Base-by-base conservation (phyloP, 768 basidiomycete genomes). In the Lactifluus hygrophoroides region DNA sequence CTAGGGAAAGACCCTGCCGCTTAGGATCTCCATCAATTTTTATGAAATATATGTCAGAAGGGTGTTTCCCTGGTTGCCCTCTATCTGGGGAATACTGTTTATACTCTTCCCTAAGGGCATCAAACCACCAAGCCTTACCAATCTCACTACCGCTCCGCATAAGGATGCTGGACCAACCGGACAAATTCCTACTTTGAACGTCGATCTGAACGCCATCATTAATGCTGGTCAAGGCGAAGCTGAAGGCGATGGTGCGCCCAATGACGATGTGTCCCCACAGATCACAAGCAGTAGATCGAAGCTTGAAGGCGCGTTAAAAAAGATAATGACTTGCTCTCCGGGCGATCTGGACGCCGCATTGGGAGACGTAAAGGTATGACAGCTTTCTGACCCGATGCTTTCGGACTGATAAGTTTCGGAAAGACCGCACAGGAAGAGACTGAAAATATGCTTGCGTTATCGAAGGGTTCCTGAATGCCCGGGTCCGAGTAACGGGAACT, bases 91-190 rank as follows among this genome's bases (percentile, higher is more conserved):
- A 16, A 54, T 45, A 10, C 25, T 62, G 28, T 4, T n/a, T 9
- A 1, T 7, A 13, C 60, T 64, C n/a, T 64, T 64, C 51, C 60
- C 62, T 3, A 6, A 32, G 13, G 62, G 62, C 5, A 60, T 62
- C 37, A 49, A 46, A 14, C 21, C 51, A 23, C 61, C 61, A 13
- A 49, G 35, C 23, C 9, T 62, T 43, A 62, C 58, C 0, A 60
- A 43, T 5, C 17, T 55, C 3, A 54, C 43, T 45, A 48, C 58
- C 14, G 61, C 58, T 38, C 52, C 43, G 6, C 55, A 51, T 48
- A 51, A 60, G 28, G 61, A 53, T 21, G 58, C 48, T 0, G 61
- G 61, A 14, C 61, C 61, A 17, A 42, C 50, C 1, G 61, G 57
- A 28, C 19, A 45, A 11, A n/a, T 40, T 27, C 35, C 48, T 21